Base-by-base conservation (phyloP, 2,329 filamentous ascomycete species). In the Xylaria sp. region DNA sequence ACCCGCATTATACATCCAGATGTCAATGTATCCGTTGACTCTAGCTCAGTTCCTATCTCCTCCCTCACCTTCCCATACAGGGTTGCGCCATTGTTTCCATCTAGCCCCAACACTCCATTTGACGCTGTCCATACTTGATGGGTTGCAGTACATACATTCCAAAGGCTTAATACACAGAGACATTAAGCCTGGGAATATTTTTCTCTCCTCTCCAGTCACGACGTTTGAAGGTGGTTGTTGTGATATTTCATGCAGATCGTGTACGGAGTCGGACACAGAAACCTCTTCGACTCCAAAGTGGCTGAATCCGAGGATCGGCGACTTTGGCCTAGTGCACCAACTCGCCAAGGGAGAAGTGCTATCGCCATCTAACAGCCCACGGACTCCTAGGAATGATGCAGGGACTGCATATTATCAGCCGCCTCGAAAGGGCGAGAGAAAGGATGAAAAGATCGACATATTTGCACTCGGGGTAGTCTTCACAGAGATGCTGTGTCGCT, bases 161-260 rank as follows among this genome's bases (percentile, higher is more conserved):
- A 84, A 88, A 71, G 84, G 85, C 1, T 85, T 91, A 60, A 84
- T 91, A 0, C 90, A 92, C 72, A 85, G 89, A 3, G 90, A 92
- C 73, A 83, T 92, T 52, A 92, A 91, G 73, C 90, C 90, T 0
- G 88, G 87, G 2, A 92, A 92, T 72, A 87, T 92, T 28, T 91
- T 92, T 77, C 80, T 92, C 0, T 87, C 86, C 1, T 78, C 81
- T 0, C 78, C 83, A 0, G 83, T 84, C 20, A 23, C 58, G 3
- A 68, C 69, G 5, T 69, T 59, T 7, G 70, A 75, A 25, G 70
- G 72, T 7, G 77, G 77, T 3, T 79, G 74, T 48, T 78, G 76
- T 57, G 70, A 77, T 34, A 59, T 76, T n/a, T 69, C 70, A 1
- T 79, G 77, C 44, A 37, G 37, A 41, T 65, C 72, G 2, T 79